These are phyloP conservation scores for Candida lessepsii DNA, from an alignment of 805 yeast species.

Conservation along the genomic window DNA sequence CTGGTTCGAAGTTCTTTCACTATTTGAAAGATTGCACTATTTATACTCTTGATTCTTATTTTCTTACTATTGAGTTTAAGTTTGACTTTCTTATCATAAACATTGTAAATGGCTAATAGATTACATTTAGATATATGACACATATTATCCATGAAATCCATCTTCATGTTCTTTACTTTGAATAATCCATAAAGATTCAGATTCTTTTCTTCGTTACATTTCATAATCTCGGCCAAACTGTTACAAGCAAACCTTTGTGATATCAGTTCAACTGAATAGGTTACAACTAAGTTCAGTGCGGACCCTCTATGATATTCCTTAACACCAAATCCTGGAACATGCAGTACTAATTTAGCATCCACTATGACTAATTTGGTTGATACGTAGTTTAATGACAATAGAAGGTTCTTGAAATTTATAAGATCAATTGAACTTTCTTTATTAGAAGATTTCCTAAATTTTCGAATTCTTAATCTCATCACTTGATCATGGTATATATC, in stretches of 20 bases:
- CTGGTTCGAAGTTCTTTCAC: constrained; percentile 33
- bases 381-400: constrained; percentile 10
- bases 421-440: constrained; percentile 8
- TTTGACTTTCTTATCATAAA: constrained; percentile 20
- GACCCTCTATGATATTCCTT: constrained; percentile 25
- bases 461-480: constrained; percentile 16
- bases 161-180: constrained; percentile 29
- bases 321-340: constrained; percentile 27
- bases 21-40: constrained; percentile 36
- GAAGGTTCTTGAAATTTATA: constrained; percentile 18
- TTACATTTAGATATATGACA: constrained; percentile 27
- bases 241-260: constrained; percentile 27
- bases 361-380: constrained; percentile 27
- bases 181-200: constrained; percentile 23
- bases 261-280: constrained; percentile 22
- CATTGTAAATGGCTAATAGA: constrained; percentile 24
- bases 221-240: constrained; percentile 8
- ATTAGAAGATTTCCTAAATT: constrained; percentile 9
- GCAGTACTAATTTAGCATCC: constrained; percentile 29
- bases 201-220: constrained; percentile 1
- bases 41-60: constrained; percentile 32
- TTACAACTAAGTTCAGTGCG: constrained; percentile 25
- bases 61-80: constrained; percentile 26
- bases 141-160: constrained; percentile 32
- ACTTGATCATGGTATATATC: constrained; percentile 40